phyloP scores from a whole-genome alignment of 805 yeast genomes.

The Lachancea meyersii region DNA sequence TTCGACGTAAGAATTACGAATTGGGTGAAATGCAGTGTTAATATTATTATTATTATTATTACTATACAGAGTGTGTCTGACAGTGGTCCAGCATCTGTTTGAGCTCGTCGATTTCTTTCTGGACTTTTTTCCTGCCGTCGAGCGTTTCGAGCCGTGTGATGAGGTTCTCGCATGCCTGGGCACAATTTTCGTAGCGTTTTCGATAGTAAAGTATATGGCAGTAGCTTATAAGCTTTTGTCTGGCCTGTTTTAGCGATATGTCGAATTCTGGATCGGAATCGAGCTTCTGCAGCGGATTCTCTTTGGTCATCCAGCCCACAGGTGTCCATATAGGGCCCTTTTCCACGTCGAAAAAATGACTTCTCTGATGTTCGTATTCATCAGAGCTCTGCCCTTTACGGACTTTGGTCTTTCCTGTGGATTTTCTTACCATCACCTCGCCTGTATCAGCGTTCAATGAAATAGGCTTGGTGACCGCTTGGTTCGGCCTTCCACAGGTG shows the following conservation, averaged over 20 bases:
- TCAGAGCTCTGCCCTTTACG: conserved; percentile 71
- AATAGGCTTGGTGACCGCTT: conserved; percentile 23
- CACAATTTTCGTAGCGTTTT: conserved; percentile 47
- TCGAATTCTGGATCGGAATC: conserved; percentile 26
- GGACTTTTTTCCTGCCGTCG: conserved; percentile 38
- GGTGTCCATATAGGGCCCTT: conserved; percentile 56
- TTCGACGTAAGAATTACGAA: not conserved
- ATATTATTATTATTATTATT: too few relatives aligned
- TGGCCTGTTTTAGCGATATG: conserved; percentile 43
- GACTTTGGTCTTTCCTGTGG: conserved; percentile 42
- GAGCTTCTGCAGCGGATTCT: conserved; percentile 8
- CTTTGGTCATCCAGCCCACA: conserved; percentile 25
- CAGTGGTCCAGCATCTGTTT: conserved; percentile 20
- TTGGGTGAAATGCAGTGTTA: too few relatives aligned
- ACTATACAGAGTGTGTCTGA: not conserved
- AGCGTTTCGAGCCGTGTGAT: conserved; percentile 31
- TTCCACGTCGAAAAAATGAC: conserved; percentile 38
- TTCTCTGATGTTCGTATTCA: conserved; percentile 48
- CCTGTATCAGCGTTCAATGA: conserved; percentile 31
- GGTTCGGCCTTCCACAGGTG: conserved; percentile 10
- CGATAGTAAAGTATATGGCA: conserved; percentile 59
- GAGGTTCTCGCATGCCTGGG: conserved; percentile 38
- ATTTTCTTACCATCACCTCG: conserved; percentile 39
- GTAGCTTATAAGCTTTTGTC: conserved; percentile 50
- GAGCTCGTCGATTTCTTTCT: conserved; percentile 48